These are phyloP conservation scores for Emericellopsis atlantica DNA, from an alignment of 2,329 filamentous ascomycete genomes.

Conservation along the genomic window DNA sequence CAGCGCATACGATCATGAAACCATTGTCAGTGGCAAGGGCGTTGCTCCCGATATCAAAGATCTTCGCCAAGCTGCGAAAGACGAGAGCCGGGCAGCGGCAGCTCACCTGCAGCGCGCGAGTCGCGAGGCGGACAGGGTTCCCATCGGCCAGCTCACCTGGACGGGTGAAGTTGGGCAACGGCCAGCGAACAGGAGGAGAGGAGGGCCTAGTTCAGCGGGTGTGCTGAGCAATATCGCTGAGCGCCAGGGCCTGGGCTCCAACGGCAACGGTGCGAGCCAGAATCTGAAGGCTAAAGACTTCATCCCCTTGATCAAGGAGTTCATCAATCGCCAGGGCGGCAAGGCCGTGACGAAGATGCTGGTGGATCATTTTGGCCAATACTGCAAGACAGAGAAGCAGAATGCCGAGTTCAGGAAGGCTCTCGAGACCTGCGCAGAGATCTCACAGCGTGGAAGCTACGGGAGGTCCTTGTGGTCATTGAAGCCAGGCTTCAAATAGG, in stretches of 20 bases:
- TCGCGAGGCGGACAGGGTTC: constrained; percentile 58
- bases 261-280: constrained; percentile 14
- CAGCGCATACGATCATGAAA: constrained; percentile 85
- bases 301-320: constrained; percentile 61
- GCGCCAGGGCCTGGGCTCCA: constrained; percentile 37
- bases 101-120: constrained; percentile 61
- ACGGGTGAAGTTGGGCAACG: constrained; percentile 77
- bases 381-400: constrained; percentile 51
- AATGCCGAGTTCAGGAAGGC: constrained; percentile 74
- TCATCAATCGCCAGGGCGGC: constrained; percentile 66
- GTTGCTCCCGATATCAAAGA: constrained; percentile 64
- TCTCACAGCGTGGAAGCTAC: constrained; percentile 46
- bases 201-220: constrained; percentile 38
- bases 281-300: constrained; percentile 48
- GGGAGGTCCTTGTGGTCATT: constrained; percentile 43
- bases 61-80: constrained; percentile 69
- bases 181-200: constrained; percentile 40
- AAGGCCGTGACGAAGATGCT: constrained; percentile 72
- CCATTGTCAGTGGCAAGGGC: constrained; percentile 69
- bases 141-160: constrained; percentile 85
- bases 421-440: constrained; percentile 59
- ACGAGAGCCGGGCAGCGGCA: constrained; percentile 66
- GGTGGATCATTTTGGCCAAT: constrained; percentile 80
- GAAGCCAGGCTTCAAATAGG: constrained; percentile 18
- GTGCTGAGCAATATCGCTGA: constrained; percentile 45